Evolutionary conservation across 306 rosid genomes (phyloP).

Genomic region (Malus fusca): DNA sequence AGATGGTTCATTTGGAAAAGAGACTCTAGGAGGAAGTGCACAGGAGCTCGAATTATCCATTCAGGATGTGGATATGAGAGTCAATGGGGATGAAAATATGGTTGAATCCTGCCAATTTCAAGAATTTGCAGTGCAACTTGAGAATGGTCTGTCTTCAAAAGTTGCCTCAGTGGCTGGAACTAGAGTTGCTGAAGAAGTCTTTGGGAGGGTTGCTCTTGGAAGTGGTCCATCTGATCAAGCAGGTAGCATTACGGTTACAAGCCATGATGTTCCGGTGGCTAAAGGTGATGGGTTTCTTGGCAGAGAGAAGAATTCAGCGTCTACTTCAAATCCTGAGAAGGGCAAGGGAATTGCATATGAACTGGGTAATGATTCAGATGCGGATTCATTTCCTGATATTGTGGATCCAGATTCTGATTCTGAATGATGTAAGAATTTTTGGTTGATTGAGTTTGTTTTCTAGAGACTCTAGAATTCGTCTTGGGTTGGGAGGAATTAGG

Average conservation of each 20-base stretch:
- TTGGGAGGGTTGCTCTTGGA: slow-evolving; percentile 22
- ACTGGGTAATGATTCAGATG: slow-evolving; percentile 22
- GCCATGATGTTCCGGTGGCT: slow-evolving; percentile 10
- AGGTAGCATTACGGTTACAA: slow-evolving; percentile 17
- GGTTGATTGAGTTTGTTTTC: neutral
- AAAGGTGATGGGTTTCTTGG: slow-evolving; percentile 7
- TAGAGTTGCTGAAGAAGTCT: neutral
- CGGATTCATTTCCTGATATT: slow-evolving; percentile 62
- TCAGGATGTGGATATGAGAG: slow-evolving; percentile 29
- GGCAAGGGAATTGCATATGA: slow-evolving; percentile 12
- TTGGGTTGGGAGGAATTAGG: neutral
- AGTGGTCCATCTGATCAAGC: slow-evolving; percentile 15
- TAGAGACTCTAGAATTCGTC: no score
- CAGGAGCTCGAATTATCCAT: slow-evolving; percentile 9
- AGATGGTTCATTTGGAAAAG: slow-evolving; percentile 16
- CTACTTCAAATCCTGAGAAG: slow-evolving; percentile 19
- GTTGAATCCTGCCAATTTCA: slow-evolving; percentile 18
- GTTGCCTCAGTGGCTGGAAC: slow-evolving; percentile 13
- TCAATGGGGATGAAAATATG: slow-evolving; percentile 21
- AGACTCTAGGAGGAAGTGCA: slow-evolving; percentile 20
- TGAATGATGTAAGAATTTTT: slow-evolving; percentile 16
- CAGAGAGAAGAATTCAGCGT: neutral
- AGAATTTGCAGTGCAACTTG: slow-evolving; percentile 12
- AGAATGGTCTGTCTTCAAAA: slow-evolving; percentile 18
- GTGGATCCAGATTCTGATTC: slow-evolving; percentile 65